Percentiles rank a stretch among this genome's conserved stretches.
Conservation (phyloP, 495 filamentous ascomycete genomes). For the Podospora appendiculata region DNA sequence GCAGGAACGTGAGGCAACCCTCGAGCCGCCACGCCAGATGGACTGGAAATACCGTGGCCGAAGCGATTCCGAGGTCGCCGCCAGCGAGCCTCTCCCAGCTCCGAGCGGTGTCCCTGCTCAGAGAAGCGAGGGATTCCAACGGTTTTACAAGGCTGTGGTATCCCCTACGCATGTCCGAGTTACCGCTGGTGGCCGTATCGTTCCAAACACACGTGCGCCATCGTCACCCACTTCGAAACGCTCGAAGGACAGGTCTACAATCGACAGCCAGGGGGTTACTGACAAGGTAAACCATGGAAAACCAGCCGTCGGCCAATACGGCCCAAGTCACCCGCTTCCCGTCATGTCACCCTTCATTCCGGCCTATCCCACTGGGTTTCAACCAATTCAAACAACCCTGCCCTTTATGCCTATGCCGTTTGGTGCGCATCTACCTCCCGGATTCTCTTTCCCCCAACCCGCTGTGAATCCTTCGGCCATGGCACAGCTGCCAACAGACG, state of each 20-base stretch:
- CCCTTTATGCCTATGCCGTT: conserved; percentile 23
- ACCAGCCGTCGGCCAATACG: conserved; percentile 3
- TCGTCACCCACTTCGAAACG: conserved; percentile 37
- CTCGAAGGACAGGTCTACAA: conserved; percentile 20
- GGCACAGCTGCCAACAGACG: conserved; percentile 1
- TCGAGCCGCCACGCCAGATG: conserved; percentile 1
- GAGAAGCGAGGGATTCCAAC: conserved; percentile 45
- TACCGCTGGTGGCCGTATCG: conserved; percentile 48
- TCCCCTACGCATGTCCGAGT: conserved; percentile 48
- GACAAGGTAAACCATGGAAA: conserved; percentile 15
- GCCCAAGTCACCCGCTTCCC: conserved; percentile 9
- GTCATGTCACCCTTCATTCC: conserved; percentile 15
- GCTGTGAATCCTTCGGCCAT: conserved; percentile 5
- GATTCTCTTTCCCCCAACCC: conserved; percentile 13
- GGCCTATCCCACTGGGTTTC: conserved; percentile 21
- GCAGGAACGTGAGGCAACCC: neutral
- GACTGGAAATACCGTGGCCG: conserved; percentile 39
- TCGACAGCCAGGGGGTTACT: conserved; percentile 5
- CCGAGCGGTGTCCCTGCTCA: conserved; percentile 38
- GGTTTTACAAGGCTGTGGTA: conserved; percentile 48
- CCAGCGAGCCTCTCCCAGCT: conserved; percentile 35
- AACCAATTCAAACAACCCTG: conserved; percentile 19
- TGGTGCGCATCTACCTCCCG: conserved; percentile 17
- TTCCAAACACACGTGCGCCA: conserved; percentile 45
- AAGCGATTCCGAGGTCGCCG: conserved; percentile 23